Evolutionary conservation across 1,284 basidiomycete genomes (phyloP).

Genomic region (Ustilago hordei): DNA sequence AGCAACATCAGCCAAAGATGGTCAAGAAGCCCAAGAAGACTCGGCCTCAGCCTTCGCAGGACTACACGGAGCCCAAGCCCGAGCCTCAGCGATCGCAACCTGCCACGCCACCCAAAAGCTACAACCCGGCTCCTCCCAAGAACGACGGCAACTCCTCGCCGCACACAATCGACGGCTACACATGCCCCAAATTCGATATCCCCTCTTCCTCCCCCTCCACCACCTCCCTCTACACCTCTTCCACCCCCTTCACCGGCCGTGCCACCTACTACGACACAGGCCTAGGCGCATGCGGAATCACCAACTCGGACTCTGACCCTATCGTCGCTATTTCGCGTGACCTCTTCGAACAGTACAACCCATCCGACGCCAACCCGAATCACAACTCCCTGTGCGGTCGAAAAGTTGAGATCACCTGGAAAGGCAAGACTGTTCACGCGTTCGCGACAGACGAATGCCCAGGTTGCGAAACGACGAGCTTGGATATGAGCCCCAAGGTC

Average conservation of each 20-base stretch:
- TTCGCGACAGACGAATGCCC: conserved; percentile 79
- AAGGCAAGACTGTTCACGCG: conserved; percentile 73
- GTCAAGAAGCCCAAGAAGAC: conserved; percentile 13
- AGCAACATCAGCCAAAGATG: conserved; percentile 13
- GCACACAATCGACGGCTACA: conserved; percentile 42
- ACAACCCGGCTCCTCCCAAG: background rate
- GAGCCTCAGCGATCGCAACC: conserved; percentile 10
- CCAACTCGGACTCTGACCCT: conserved; percentile 30
- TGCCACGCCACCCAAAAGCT: conserved; percentile 2
- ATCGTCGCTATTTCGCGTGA: conserved; percentile 54
- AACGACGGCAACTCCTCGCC: background rate
- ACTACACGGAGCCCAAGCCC: conserved; percentile 7
- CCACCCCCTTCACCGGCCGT: conserved; percentile 25
- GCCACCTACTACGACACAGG: conserved; percentile 50
- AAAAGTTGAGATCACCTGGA: conserved; percentile 75
- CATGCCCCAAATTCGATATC: conserved; percentile 21
- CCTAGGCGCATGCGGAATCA: conserved; percentile 45
- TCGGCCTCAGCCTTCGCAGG: conserved; percentile 4
- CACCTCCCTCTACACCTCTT: conserved; percentile 13
- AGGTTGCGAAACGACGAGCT: conserved; percentile 77
- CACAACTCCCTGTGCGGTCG: conserved; percentile 73
- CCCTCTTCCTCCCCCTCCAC: conserved; percentile 15
- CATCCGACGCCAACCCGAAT: conserved; percentile 34
- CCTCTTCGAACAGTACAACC: conserved; percentile 54
- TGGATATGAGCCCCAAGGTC: conserved; percentile 81